Percentiles rank a stretch among this genome's conserved stretches.
These are phyloP conservation scores for Zasmidium citrigriseum DNA, from an alignment of 2,329 filamentous ascomycete species.

Conservation along the genomic window DNA sequence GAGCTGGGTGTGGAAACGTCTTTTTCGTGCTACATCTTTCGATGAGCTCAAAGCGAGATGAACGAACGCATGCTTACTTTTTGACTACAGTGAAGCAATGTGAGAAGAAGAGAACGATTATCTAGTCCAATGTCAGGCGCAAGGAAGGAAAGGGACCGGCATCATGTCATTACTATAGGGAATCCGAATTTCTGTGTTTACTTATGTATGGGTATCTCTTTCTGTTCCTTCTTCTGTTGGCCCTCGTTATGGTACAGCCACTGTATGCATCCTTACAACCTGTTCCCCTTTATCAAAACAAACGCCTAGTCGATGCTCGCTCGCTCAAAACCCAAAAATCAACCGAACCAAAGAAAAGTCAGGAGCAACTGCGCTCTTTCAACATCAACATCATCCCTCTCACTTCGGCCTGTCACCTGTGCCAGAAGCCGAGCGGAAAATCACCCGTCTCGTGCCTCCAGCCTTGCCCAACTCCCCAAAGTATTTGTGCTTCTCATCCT, in stretches of 20 bases:
- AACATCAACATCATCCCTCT: background rate
- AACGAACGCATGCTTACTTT: constrained; percentile 1
- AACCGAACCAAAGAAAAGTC: background rate
- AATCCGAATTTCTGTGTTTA: background rate
- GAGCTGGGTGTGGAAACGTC: background rate
- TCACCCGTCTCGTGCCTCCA: constrained; percentile 72
- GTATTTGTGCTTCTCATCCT: constrained; percentile 37
- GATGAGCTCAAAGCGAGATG: background rate
- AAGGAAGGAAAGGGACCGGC: background rate
- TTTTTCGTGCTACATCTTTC: background rate
- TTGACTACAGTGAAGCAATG: constrained; percentile 2
- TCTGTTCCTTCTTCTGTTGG: background rate
- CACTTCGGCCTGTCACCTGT: background rate
- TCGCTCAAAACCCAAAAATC: background rate
- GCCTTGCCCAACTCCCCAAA: constrained; percentile 73
- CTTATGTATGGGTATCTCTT: background rate
- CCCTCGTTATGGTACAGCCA: background rate
- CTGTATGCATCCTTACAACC: constrained; percentile 11
- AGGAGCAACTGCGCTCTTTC: background rate
- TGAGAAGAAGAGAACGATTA: background rate
- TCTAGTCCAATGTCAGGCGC: background rate
- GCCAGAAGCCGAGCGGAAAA: constrained; percentile 45
- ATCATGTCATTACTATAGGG: background rate
- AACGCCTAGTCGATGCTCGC: background rate
- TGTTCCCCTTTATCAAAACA: constrained; percentile 10